These are phyloP conservation scores for Protomyces inouyei DNA, from an alignment of 1,139 yeast genomes.

Conservation along the genomic window DNA sequence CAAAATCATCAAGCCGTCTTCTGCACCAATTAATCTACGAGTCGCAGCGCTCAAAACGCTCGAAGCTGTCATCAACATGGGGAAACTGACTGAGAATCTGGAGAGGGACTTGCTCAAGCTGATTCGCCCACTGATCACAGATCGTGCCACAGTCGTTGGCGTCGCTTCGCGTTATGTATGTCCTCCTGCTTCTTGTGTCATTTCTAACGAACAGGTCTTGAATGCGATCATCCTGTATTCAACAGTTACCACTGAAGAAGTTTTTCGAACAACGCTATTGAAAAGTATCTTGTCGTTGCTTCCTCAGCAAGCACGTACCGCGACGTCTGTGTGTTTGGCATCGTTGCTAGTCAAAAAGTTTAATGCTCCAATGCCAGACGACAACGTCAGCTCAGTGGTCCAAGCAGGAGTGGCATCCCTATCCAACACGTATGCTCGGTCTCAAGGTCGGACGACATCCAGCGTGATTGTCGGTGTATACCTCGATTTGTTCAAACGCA, in stretches of 20 bases:
- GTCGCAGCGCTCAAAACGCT: constrained; percentile 35
- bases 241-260: neutral
- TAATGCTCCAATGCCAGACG: neutral
- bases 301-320: constrained; percentile 35
- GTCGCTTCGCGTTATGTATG: constrained; percentile 37
- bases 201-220: neutral
- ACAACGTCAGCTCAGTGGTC: neutral
- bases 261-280: constrained; percentile 1
- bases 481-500: constrained; percentile 34
- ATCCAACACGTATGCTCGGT: neutral
- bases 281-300: constrained; percentile 3
- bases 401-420: neutral
- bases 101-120: constrained; percentile 39
- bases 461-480: constrained; percentile 36
- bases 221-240: neutral
- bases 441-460: neutral
- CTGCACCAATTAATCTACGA: constrained; percentile 36
- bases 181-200: neutral
- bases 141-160: constrained; percentile 38
- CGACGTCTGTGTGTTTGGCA: constrained; percentile 36
- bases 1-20: constrained; percentile 2
- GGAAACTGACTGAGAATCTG: constrained; percentile 39
- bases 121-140: constrained; percentile 35
- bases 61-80: constrained; percentile 35
- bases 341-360: constrained; percentile 35